Conservation (phyloP, 257 asterid species). For the Lithospermum erythrorhizon region DNA sequence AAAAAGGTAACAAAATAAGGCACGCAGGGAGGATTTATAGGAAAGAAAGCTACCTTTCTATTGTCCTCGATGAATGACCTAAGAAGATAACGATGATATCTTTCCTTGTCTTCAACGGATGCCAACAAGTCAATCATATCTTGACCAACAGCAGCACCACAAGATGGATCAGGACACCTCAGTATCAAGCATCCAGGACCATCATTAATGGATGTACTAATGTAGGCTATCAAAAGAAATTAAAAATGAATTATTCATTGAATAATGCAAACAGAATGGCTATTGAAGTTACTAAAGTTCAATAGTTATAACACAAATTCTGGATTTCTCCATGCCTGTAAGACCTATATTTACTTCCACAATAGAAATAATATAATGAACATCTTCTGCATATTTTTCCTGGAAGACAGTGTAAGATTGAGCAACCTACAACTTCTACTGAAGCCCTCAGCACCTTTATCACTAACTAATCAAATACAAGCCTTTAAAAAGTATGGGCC, state of each 20-base stretch:
- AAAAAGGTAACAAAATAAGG: neutral
- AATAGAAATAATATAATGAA: too few species aligned
- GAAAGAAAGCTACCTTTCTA: slow-evolving; percentile 40
- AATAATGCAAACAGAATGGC: neutral
- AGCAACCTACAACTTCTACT: too few species aligned
- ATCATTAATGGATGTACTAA: slow-evolving; percentile 68
- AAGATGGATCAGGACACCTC: slow-evolving; percentile 85
- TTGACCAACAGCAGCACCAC: slow-evolving; percentile 72
- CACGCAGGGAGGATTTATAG: neutral
- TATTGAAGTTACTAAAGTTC: neutral
- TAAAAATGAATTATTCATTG: neutral
- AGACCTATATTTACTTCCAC: too few species aligned
- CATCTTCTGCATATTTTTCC: too few species aligned
- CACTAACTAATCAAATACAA: too few species aligned
- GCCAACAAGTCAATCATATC: slow-evolving; percentile 54
- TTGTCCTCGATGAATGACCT: slow-evolving; percentile 86
- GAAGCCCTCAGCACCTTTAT: too few species aligned
- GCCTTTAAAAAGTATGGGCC: too few species aligned
- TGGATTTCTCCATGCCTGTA: too few species aligned
- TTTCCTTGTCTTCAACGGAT: slow-evolving; percentile 45
- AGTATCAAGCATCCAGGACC: slow-evolving; percentile 89
- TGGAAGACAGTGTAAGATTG: too few species aligned
- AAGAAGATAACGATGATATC: slow-evolving; percentile 60
- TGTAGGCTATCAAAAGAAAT: slow-evolving; percentile 42
- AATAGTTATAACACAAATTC: neutral